A percentile compares a stretch with the other conserved stretches of the same genome.
These are phyloP conservation scores for Kwoniella heveanensis DNA, from an alignment of 768 basidiomycete species.

Conservation along the genomic window DNA sequence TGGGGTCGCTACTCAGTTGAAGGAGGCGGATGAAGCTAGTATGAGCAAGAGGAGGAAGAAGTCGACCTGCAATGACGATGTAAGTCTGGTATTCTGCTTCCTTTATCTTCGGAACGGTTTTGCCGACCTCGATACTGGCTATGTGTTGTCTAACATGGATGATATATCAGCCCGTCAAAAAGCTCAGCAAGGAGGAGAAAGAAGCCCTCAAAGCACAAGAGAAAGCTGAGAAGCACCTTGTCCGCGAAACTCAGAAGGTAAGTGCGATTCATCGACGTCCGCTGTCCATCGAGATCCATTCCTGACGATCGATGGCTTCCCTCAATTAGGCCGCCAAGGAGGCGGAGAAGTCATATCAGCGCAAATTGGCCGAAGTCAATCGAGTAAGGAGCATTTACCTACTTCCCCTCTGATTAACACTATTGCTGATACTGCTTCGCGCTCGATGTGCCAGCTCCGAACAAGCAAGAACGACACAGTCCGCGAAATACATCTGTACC, in stretches of 20 bases:
- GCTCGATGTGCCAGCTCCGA: slow-evolving; percentile 26
- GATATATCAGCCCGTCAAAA: not conserved
- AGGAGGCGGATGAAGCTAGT: not conserved
- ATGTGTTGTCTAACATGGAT: too few relatives aligned
- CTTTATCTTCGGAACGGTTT: too few relatives aligned
- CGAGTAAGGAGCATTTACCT: slow-evolving; percentile 23
- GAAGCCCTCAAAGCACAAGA: slow-evolving; percentile 33
- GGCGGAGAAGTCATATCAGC: slow-evolving; percentile 40
- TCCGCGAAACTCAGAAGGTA: slow-evolving; percentile 35
- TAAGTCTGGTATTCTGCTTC: not conserved
- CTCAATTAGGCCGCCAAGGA: slow-evolving; percentile 33
- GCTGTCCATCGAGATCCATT: too few relatives aligned
- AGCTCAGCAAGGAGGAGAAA: slow-evolving; percentile 30
- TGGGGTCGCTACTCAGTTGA: not conserved
- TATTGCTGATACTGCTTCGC: not conserved
- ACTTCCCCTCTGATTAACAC: not conserved
- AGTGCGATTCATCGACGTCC: not conserved
- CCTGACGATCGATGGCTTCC: too few relatives aligned
- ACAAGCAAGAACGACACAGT: slow-evolving; percentile 47
- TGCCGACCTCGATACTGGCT: too few relatives aligned
- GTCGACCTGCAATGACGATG: not conserved
- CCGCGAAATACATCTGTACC: slow-evolving; percentile 47
- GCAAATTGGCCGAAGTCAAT: slow-evolving; percentile 47
- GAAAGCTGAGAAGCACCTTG: slow-evolving; percentile 34
- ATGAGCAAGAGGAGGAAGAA: slow-evolving; percentile 2